These are phyloP conservation scores for Penicillium goetzii DNA, from an alignment of 495 filamentous ascomycete genomes.

Conservation along the genomic window DNA sequence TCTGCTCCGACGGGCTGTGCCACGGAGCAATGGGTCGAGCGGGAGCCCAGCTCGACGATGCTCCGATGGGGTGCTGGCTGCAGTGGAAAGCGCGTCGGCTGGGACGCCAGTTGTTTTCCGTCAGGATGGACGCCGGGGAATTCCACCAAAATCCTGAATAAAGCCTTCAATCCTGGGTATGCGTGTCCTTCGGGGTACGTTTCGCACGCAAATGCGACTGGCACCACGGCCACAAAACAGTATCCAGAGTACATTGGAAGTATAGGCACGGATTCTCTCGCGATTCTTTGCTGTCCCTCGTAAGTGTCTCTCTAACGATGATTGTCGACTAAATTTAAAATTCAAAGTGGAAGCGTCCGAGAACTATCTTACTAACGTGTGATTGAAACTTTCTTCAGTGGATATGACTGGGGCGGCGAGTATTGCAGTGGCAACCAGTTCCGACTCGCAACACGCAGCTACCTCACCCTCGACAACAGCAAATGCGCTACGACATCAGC, in stretches of 20 bases:
- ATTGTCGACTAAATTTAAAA: neutral
- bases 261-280: slow-evolving; percentile 12
- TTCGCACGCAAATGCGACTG: neutral
- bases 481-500: slow-evolving; percentile 14
- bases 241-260: slow-evolving; percentile 4
- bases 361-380: neutral
- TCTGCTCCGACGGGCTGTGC: slow-evolving; percentile 8
- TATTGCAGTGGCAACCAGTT: slow-evolving; percentile 9
- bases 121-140: slow-evolving; percentile 11
- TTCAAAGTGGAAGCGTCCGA: too few species aligned
- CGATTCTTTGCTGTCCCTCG: slow-evolving; percentile 19
- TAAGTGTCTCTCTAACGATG: slow-evolving; percentile 3
- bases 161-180: slow-evolving; percentile 16
- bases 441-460: neutral
- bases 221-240: neutral
- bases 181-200: slow-evolving; percentile 15
- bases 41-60: neutral
- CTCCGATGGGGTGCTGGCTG: slow-evolving; percentile 19
- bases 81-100: slow-evolving; percentile 8
- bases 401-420: slow-evolving; percentile 11
- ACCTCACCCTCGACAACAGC: slow-evolving; percentile 1
- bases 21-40: slow-evolving; percentile 17
- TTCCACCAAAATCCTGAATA: slow-evolving; percentile 10
- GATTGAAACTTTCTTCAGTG: neutral
- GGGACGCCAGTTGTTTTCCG: slow-evolving; percentile 15